These are phyloP conservation scores for Rhododendron griersonianum DNA, from an alignment of 148 eudicot species.

Conservation along the genomic window DNA sequence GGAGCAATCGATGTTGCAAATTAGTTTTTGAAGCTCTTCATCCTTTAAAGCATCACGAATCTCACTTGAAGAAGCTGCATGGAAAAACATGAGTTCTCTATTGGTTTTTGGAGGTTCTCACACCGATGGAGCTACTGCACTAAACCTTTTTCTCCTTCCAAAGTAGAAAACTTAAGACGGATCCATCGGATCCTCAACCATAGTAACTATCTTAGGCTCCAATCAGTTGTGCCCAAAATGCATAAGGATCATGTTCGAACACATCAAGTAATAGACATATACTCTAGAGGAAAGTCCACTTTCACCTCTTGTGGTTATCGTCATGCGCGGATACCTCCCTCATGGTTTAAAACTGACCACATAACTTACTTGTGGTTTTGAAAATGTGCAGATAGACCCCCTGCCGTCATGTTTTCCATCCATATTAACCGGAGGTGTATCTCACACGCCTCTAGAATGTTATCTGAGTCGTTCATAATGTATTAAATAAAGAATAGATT, in stretches of 20 bases:
- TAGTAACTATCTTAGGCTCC: not conserved
- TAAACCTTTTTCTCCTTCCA: not conserved
- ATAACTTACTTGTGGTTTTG: too few species aligned
- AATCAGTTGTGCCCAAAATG: not conserved
- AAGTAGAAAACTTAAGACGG: not conserved
- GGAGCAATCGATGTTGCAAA: slow-evolving; percentile 44
- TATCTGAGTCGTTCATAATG: too few species aligned
- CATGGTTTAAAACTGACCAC: too few species aligned
- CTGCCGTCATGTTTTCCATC: too few species aligned
- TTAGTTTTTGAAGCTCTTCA: slow-evolving; percentile 58
- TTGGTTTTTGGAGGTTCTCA: not conserved
- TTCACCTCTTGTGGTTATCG: too few species aligned
- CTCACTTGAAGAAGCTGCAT: slow-evolving; percentile 66
- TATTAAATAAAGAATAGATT: too few species aligned
- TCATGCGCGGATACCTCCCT: too few species aligned
- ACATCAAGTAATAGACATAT: not conserved
- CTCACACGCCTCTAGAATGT: too few species aligned
- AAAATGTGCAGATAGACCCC: too few species aligned
- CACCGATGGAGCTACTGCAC: not conserved
- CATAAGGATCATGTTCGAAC: not conserved
- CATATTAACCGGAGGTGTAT: too few species aligned
- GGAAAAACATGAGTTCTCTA: not conserved
- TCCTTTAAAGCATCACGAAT: slow-evolving; percentile 61
- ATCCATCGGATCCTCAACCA: not conserved
- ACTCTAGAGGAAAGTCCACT: too few species aligned